Evolutionary conservation across 805 yeast genomes (phyloP).

Genomic region (Starmerella apis): DNA sequence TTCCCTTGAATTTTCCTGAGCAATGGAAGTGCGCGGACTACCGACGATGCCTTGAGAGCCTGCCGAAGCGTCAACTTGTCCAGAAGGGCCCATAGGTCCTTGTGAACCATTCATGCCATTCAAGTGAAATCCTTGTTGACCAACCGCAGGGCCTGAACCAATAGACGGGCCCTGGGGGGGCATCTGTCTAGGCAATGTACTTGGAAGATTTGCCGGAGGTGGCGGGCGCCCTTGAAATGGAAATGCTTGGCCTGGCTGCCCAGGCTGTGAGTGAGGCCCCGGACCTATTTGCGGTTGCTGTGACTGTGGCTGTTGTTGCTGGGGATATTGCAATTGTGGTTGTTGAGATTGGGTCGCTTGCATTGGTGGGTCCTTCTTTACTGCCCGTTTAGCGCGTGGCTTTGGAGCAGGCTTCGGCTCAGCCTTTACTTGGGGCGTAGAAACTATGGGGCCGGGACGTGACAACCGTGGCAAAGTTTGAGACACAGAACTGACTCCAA

Average conservation of each 20-base stretch:
- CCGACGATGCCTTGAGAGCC: not conserved
- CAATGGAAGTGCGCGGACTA: not conserved
- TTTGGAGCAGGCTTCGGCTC: not conserved
- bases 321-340: not conserved
- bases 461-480: constrained; percentile 13
- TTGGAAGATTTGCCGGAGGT: not conserved
- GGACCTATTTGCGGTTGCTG: not conserved
- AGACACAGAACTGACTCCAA: constrained; percentile 11
- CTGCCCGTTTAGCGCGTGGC: not conserved
- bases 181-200: not conserved
- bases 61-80: not conserved
- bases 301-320: not conserved
- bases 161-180: not conserved
- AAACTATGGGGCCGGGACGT: not conserved
- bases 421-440: not conserved
- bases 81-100: not conserved
- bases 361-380: not conserved
- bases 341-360: not conserved
- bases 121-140: not conserved
- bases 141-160: not conserved
- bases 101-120: not conserved
- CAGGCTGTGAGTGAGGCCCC: not conserved
- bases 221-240: not conserved
- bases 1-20: not conserved
- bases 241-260: not conserved